Conservation (phyloP, 1,139 yeast species). For the Saccharomyces hybrid region DNA sequence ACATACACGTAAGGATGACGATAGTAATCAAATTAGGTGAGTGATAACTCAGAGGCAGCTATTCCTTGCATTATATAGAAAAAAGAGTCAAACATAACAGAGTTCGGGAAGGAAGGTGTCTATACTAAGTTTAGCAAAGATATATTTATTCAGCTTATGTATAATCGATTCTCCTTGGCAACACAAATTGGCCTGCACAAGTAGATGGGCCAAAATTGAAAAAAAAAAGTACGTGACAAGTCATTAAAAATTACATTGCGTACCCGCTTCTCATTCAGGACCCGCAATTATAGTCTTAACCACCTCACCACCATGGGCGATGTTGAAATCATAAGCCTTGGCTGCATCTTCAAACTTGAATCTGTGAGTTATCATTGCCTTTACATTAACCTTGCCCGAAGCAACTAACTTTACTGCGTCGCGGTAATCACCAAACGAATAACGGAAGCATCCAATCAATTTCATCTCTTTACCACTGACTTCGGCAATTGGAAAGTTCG, state of each 20-base stretch:
- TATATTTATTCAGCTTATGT: no score
- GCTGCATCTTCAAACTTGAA: constrained; percentile 67
- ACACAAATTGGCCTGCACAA: no score
- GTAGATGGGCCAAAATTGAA: no score
- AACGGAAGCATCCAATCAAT: constrained; percentile 74
- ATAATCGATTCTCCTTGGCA: no score
- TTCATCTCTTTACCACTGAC: constrained; percentile 63
- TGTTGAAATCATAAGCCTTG: constrained; percentile 70
- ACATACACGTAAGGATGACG: no score
- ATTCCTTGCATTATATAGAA: no score
- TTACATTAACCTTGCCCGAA: constrained; percentile 54
- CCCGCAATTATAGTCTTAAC: constrained; percentile 60
- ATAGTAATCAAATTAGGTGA: no score
- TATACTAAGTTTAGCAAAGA: no score
- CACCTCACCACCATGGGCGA: constrained; percentile 42
- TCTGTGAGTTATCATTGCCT: constrained; percentile 67
- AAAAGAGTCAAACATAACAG: no score
- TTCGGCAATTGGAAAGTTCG: constrained; percentile 67
- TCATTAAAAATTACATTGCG: not conserved
- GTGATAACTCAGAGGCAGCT: no score
- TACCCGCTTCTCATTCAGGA: constrained; percentile 26
- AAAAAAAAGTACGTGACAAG: no score
- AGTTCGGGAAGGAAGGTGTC: no score
- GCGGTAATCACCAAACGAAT: constrained; percentile 70
- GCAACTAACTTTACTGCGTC: constrained; percentile 63